phyloP scores from a whole-genome alignment of 2,329 filamentous ascomycete species.

The Coniosporium tulheliwenetii region DNA sequence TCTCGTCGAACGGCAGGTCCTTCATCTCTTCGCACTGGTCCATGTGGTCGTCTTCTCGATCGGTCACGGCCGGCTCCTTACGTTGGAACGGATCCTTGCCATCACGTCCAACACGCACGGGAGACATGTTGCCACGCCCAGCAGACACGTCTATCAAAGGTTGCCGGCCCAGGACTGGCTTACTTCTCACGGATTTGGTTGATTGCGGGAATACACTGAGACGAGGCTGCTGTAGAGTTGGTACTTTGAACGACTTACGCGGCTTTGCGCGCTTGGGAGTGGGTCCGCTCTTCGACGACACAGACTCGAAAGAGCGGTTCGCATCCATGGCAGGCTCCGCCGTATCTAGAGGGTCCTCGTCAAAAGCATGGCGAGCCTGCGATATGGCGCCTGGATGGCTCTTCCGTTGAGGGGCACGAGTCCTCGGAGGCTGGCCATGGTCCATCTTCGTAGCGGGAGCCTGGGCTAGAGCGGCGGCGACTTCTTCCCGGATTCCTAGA shows the following conservation, averaged over 20 bases:
- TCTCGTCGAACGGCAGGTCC: background rate
- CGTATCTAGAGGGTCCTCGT: conserved; percentile 2
- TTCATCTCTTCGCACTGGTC: background rate
- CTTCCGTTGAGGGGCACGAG: background rate
- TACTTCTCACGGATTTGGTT: conserved; percentile 3
- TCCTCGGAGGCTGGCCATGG: background rate
- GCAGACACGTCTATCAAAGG: background rate
- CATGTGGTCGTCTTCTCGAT: background rate
- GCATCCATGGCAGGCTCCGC: too few species aligned
- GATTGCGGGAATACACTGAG: conserved; percentile 4
- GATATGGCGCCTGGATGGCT: too few species aligned
- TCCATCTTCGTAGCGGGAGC: conserved; percentile 4
- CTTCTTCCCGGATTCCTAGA: conserved; percentile 13
- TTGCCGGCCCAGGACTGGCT: background rate
- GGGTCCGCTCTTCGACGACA: conserved; percentile 15
- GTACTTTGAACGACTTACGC: conserved; percentile 15
- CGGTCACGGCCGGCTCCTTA: background rate
- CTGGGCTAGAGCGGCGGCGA: too few species aligned
- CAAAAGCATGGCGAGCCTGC: background rate
- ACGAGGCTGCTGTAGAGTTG: conserved; percentile 14
- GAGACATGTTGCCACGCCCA: background rate
- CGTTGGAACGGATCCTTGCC: background rate
- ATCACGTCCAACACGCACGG: background rate
- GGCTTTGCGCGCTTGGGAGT: conserved; percentile 27
- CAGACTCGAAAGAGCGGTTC: too few species aligned